Percentiles rank a stretch among this genome's conserved stretches.
Conservation (phyloP, 495 filamentous ascomycete species). For the Penicillium silybi region DNA sequence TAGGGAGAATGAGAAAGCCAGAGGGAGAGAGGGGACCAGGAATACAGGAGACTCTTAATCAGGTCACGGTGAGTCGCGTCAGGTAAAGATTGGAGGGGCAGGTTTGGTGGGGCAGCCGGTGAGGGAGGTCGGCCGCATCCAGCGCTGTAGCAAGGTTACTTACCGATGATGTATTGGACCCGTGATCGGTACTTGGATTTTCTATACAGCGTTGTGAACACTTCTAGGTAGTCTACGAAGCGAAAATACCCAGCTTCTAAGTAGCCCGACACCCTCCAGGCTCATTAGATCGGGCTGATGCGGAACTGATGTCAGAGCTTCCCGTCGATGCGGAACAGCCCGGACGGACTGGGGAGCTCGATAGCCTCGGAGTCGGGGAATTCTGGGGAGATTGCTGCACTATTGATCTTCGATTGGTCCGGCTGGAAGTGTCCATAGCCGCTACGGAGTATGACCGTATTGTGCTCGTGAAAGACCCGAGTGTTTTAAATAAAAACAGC, state of each 20-base stretch:
- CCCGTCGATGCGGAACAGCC: conserved; percentile 32
- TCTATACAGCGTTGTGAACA: too few species aligned
- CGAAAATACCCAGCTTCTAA: background rate
- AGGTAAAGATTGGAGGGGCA: conserved; percentile 26
- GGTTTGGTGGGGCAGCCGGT: conserved; percentile 25
- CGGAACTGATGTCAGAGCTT: conserved; percentile 47
- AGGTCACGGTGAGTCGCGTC: conserved; percentile 30
- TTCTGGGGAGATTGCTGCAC: conserved; percentile 15
- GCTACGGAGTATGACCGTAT: conserved; percentile 8
- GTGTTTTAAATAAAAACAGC: background rate
- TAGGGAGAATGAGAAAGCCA: background rate
- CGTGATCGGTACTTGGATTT: conserved; percentile 4
- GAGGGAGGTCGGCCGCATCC: conserved; percentile 17
- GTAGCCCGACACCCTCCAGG: conserved; percentile 27
- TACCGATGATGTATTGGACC: conserved; percentile 8
- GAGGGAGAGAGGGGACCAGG: background rate
- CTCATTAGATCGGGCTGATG: conserved; percentile 42
- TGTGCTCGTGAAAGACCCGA: conserved; percentile 1
- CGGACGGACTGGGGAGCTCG: conserved; percentile 24
- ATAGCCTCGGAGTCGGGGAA: conserved; percentile 38
- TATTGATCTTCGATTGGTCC: conserved; percentile 3
- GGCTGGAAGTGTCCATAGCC: conserved; percentile 22
- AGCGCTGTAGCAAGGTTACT: conserved; percentile 13
- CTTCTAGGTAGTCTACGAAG: background rate
- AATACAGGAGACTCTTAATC: conserved; percentile 15